Conservation (phyloP, 805 yeast species). For the Hanseniaspora lachancei region DNA sequence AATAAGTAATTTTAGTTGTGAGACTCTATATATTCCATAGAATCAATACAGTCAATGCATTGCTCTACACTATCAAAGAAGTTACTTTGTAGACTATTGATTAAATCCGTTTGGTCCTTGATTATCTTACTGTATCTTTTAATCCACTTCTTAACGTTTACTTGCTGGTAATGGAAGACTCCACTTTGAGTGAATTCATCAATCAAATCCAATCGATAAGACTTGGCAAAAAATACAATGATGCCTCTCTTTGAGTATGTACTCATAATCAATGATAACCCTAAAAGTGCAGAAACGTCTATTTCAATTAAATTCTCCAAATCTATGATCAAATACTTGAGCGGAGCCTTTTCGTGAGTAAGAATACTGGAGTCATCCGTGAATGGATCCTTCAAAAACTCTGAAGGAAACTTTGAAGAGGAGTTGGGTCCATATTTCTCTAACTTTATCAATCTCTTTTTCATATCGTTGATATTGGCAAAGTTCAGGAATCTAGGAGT, state of each 20-base stretch:
- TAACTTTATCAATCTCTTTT: constrained; percentile 8
- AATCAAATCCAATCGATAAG: constrained; percentile 3
- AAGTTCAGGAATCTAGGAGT: constrained; percentile 11
- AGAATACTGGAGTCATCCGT: not conserved
- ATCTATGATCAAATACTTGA: constrained; percentile 12
- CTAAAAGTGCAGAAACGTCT: constrained; percentile 12
- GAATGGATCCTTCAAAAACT: not conserved
- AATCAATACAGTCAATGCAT: constrained; percentile 12
- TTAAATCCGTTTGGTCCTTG: not conserved
- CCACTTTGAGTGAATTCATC: constrained; percentile 12
- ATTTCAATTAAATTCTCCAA: constrained; percentile 8
- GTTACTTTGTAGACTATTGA: not conserved
- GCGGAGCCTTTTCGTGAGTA: not conserved
- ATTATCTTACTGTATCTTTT: not conserved
- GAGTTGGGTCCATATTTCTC: constrained; percentile 14
- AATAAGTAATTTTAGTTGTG: not conserved
- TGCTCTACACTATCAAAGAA: constrained; percentile 12
- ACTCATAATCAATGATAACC: constrained; percentile 1
- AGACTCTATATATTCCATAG: constrained; percentile 11
- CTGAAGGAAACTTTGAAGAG: constrained; percentile 3
- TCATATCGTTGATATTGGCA: constrained; percentile 12
- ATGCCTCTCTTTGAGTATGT: constrained; percentile 11
- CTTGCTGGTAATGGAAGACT: constrained; percentile 4
- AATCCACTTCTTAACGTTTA: constrained; percentile 2
- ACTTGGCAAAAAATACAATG: constrained; percentile 11